Base-by-base conservation (phyloP, 768 basidiomycete genomes). In the Xerocomus spinulosus region DNA sequence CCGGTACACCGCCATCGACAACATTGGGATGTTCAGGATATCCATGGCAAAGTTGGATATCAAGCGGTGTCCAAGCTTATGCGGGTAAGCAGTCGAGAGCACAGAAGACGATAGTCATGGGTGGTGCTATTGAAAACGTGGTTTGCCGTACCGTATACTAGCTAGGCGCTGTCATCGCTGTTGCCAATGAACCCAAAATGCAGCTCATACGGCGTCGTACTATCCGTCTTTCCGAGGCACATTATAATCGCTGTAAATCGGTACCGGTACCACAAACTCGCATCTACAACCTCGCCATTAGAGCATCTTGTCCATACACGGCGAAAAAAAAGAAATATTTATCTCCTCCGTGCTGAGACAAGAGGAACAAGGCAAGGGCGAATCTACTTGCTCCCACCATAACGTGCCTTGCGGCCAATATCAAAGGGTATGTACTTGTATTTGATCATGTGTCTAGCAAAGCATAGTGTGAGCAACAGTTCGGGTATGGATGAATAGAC, bases 401-500 rank as follows among this genome's bases (percentile, higher is more conserved):
- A 97, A 37, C 88, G 82, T 49, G 88, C 76, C 73, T 97, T 97
- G 62, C 92, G 86, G 25, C 93, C 95, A 51, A 97, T 78, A 63
- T 97, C 95, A 69, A 94, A 97, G 20, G 94, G 93, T 50, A 94
- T 75, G 70, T 93, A 97, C 67, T 92, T 92, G 75, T 97, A 98
- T 69, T 96, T 96, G 74, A 96, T 87, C 95, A 98, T 98, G 69
- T 99, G 95, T 60, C 92, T 94, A 60, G 45, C n/a, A 39, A 20
- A 24, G 28, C 29, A 42, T 17, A 42, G 49, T 42, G 42, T 61
- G 32, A 54, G 46, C 13, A 17, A 40, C 48, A 44, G 40, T 28
- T 2, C 17, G 4, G 20, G 5, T 28, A 4, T 7, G 17, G 32
- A 21, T n/a, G 24, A 23, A 12, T 9, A 15, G 30, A 61, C 92